Evolutionary conservation across 768 basidiomycete species (phyloP).

Genomic region (Kwoniella sp.): DNA sequence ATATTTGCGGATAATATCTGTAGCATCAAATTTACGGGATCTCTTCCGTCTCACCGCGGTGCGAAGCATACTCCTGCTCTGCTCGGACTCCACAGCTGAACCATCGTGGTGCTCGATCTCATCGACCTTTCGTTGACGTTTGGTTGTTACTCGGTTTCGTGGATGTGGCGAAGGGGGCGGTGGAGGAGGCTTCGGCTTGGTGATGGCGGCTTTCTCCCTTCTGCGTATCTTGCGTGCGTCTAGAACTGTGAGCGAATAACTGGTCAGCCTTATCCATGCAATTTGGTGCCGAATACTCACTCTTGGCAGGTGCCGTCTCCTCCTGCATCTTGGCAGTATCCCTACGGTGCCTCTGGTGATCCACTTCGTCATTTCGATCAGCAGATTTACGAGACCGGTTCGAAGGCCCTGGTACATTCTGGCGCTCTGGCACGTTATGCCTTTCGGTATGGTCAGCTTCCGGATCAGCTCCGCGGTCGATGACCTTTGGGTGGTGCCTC

Average conservation of each 20-base stretch:
- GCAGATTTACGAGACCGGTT: too few relatives aligned
- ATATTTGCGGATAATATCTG: slow-evolving; percentile 1
- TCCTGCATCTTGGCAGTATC: not conserved
- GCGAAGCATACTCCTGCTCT: not conserved
- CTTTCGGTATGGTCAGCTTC: too few relatives aligned
- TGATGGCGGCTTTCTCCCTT: slow-evolving; percentile 33
- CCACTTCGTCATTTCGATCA: too few relatives aligned
- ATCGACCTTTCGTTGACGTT: too few relatives aligned
- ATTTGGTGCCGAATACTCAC: too few relatives aligned
- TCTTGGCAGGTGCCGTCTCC: slow-evolving; percentile 13
- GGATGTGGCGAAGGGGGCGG: not conserved
- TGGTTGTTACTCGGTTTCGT: too few relatives aligned
- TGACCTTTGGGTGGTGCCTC: too few relatives aligned
- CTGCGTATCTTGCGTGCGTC: slow-evolving; percentile 30
- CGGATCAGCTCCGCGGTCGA: too few relatives aligned
- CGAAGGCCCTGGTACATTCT: too few relatives aligned
- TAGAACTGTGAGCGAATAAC: slow-evolving; percentile 27
- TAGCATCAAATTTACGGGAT: not conserved
- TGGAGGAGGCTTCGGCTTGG: not conserved
- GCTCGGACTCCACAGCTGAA: not conserved
- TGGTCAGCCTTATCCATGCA: too few relatives aligned
- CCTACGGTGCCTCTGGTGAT: too few relatives aligned
- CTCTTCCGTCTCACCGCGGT: not conserved
- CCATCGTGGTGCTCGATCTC: not conserved
- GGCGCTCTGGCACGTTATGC: too few relatives aligned